phyloP scores from a whole-genome alignment of 169 alveolate species.

The Plasmodium cynomolgi region DNA sequence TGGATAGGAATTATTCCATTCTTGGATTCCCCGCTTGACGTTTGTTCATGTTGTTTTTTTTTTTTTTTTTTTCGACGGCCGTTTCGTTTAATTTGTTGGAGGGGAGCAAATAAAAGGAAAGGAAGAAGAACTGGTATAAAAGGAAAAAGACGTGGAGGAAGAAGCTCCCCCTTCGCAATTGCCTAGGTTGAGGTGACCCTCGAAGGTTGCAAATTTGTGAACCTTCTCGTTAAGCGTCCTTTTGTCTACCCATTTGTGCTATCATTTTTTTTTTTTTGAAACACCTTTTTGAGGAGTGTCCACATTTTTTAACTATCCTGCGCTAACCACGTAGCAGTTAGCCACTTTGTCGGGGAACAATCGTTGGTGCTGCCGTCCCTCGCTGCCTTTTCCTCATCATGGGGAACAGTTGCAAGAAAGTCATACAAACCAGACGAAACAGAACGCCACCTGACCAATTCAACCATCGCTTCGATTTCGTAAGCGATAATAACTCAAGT shows the following conservation, averaged over 20 bases:
- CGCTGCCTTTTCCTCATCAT: background rate
- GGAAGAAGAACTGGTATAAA: background rate
- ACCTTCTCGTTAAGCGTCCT: background rate
- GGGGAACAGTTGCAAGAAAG: constrained; percentile 69
- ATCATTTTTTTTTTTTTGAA: background rate
- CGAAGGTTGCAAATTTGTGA: background rate
- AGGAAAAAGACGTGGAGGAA: background rate
- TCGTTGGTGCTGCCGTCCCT: background rate
- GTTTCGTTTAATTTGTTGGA: background rate
- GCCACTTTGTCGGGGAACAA: background rate
- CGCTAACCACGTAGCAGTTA: background rate
- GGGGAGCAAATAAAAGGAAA: background rate
- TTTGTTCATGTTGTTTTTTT: background rate
- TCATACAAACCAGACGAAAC: background rate
- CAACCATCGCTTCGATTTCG: constrained; percentile 16
- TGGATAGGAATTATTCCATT: constrained; percentile 12
- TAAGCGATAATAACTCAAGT: constrained; percentile 1
- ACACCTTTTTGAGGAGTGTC: background rate
- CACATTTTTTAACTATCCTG: background rate
- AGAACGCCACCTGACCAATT: background rate
- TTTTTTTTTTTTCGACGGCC: background rate
- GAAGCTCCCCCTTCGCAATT: background rate
- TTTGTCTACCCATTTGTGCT: background rate
- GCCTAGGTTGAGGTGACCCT: background rate
- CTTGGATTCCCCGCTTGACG: background rate